Base-by-base conservation (phyloP, 352 stramenopile genomes). In the Pythium phragmiticola region DNA sequence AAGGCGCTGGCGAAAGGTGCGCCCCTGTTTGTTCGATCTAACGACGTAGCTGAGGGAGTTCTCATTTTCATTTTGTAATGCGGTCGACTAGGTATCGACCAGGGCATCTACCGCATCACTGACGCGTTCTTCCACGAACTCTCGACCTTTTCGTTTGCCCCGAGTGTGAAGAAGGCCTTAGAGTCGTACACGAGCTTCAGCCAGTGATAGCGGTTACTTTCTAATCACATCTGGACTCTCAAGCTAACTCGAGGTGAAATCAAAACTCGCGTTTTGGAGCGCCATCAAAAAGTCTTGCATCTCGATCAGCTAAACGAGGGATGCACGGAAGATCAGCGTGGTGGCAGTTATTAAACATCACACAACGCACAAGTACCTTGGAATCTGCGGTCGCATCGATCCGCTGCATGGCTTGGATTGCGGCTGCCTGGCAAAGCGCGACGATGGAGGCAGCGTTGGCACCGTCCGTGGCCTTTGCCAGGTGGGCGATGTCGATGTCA, bases 81-180 rank as follows among this genome's bases (percentile, higher is more conserved):
- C 34, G 14, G 2, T 28, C 4, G 26, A 28, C 26, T 33, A 90
- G 83, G 81, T 57, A 77, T 92, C 46, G 83, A 92, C 63, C 89
- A 83, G 59, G 81, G 80, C 65, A 88, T 90, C 70, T 87, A 89
- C 79, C 78, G 76, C 68, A 88, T 92, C 68, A 87, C 79, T 5
- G 66, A 83, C 41, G 72, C 84, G 57, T 92, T 90, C 66, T 78
- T 78, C 68, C 68, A 66, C 39, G 83, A 90, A 28, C 60, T 90
- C 36, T 70, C 75, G 21, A 71, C 79, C 37, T 89, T 89, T 57
- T 65, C 66, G 30, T 86, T 89, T 45, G 65, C 80, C 23, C 55
- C 76, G 0, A 63, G 47, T 16, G 76, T 90, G 19, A 84, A 86
- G 65, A 70, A 72, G 26, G 68, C 76, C 19, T 62, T 92, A 34